These are phyloP conservation scores for Aspergillus sergii DNA, from an alignment of 2,329 filamentous ascomycete genomes.

Conservation along the genomic window DNA sequence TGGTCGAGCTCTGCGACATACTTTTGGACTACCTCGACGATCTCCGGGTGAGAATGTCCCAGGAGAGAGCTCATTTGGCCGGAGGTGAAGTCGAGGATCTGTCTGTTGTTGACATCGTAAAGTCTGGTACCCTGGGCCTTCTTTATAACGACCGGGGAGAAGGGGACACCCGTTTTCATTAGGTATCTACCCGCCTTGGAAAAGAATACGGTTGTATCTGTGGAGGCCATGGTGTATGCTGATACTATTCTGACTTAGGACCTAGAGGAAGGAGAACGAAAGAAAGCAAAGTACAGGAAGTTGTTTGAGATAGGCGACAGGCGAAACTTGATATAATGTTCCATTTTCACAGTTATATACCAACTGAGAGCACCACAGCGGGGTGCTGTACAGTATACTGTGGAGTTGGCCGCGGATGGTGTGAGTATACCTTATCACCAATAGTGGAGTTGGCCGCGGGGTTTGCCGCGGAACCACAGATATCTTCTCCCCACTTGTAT, in stretches of 20 bases:
- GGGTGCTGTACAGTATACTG: not conserved
- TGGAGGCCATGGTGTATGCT: conserved; percentile 10
- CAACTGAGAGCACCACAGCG: not conserved
- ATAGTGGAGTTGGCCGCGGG: too few species aligned
- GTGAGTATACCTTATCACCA: not conserved
- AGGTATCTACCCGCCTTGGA: conserved; percentile 44
- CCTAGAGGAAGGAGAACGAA: not conserved
- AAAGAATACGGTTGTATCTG: conserved; percentile 32
- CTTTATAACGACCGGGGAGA: conserved; percentile 46
- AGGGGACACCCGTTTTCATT: conserved; percentile 47
- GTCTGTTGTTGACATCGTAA: conserved; percentile 46
- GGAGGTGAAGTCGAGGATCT: conserved; percentile 62
- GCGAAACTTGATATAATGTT: not conserved
- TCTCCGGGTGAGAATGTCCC: conserved; percentile 61
- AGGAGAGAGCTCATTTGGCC: conserved; percentile 64
- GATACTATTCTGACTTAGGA: not conserved
- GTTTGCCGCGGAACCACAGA: not conserved
- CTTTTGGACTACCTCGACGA: conserved; percentile 55
- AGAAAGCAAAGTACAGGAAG: not conserved
- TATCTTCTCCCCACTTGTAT: not conserved
- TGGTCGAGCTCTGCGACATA: conserved; percentile 59
- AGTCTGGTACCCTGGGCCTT: conserved; percentile 50
- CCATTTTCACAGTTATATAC: not conserved
- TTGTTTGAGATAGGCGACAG: not conserved
- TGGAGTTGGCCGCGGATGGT: not conserved